Evolutionary conservation across 2,329 filamentous ascomycete genomes (phyloP).

Genomic region (Sporothrix variecibatus): DNA sequence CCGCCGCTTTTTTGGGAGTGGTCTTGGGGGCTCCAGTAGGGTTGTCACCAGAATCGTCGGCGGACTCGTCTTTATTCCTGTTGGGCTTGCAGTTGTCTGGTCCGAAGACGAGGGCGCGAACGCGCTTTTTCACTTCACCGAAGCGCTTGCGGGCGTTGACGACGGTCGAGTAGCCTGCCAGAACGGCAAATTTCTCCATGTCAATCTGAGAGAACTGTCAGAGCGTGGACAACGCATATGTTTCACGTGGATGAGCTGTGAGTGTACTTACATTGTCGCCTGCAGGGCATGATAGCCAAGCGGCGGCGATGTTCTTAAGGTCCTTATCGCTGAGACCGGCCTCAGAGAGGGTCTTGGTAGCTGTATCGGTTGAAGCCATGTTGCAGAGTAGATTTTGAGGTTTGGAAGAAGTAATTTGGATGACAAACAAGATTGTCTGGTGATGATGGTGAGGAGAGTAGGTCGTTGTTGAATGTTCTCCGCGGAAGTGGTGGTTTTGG

Average conservation of each 20-base stretch:
- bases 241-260: not conserved
- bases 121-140: constrained; percentile 56
- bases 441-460: not conserved
- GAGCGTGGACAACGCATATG: not conserved
- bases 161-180: constrained; percentile 28
- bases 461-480: no score
- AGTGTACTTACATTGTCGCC: constrained; percentile 19
- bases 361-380: not conserved
- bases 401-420: not conserved
- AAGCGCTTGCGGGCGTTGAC: constrained; percentile 53
- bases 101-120: constrained; percentile 35
- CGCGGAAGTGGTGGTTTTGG: not conserved
- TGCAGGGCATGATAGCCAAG: constrained; percentile 24
- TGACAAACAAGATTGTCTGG: not conserved
- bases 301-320: constrained; percentile 25
- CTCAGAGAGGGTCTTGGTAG: constrained; percentile 21
- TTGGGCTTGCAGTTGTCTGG: not conserved
- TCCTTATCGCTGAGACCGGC: constrained; percentile 23
- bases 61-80: not conserved
- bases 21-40: not conserved
- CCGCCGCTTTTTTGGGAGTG: not conserved
- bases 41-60: not conserved
- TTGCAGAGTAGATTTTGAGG: not conserved
- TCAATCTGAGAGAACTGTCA: constrained; percentile 27
- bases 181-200: constrained; percentile 28